A percentile compares a stretch with the other conserved stretches of the same genome.
These are phyloP conservation scores for Blastobotrys parvus DNA, from an alignment of 805 yeast species.

Conservation along the genomic window DNA sequence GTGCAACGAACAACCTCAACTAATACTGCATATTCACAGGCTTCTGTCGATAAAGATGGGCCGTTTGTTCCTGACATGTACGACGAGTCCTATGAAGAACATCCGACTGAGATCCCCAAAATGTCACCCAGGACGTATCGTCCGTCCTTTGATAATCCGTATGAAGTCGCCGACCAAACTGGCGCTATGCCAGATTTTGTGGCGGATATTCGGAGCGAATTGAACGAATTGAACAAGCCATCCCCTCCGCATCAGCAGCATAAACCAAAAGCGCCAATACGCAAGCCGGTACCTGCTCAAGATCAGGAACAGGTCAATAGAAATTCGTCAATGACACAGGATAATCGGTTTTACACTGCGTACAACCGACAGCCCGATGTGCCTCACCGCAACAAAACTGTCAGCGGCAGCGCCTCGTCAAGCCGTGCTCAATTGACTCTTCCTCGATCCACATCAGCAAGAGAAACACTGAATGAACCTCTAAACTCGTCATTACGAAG, in stretches of 20 bases:
- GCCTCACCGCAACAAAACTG: too few species aligned
- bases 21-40: slow-evolving; percentile 6
- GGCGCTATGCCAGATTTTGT: neutral
- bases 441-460: neutral
- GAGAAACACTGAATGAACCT: neutral
- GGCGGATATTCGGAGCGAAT: neutral
- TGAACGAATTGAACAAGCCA: neutral
- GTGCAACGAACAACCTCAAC: slow-evolving; percentile 9
- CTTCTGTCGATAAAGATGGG: neutral
- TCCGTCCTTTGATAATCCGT: neutral
- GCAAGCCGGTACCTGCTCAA: neutral
- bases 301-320: neutral
- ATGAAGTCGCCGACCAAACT: neutral
- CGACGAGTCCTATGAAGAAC: neutral
- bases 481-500: slow-evolving; percentile 9
- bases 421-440: neutral
- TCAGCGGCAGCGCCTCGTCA: too few species aligned
- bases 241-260: neutral
- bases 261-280: neutral
- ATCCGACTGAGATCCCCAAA: neutral
- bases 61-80: neutral
- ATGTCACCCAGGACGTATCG: neutral
- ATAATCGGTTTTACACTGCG: neutral
- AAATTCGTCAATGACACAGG: too few species aligned
- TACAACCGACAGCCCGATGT: neutral